These are phyloP conservation scores for Colletotrichum tanaceti DNA, from an alignment of 2,329 filamentous ascomycete genomes.

Conservation along the genomic window DNA sequence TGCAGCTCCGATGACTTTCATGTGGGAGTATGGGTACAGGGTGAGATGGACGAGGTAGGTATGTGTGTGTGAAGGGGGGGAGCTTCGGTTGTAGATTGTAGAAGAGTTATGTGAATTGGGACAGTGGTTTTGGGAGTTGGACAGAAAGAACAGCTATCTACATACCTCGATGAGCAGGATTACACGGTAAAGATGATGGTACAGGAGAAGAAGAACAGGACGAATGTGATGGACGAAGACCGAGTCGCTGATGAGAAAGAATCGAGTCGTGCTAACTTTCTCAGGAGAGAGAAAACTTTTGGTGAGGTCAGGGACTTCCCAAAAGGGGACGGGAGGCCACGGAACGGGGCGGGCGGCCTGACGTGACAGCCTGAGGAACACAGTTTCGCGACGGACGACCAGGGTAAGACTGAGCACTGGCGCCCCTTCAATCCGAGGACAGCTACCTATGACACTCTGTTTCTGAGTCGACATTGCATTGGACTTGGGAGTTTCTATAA, in stretches of 20 bases:
- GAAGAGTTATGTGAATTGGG: background rate
- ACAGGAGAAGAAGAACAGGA: slow-evolving; percentile 53
- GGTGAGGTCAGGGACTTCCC: slow-evolving; percentile 36
- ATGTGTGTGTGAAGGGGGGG: background rate
- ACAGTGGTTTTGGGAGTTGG: background rate
- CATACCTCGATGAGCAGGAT: slow-evolving; percentile 39
- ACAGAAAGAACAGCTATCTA: slow-evolving; percentile 24
- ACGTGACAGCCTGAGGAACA: slow-evolving; percentile 31
- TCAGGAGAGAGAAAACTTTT: slow-evolving; percentile 36
- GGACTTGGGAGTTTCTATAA: too few relatives aligned
- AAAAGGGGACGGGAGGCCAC: slow-evolving; percentile 15
- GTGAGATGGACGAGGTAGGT: background rate
- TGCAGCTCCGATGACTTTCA: slow-evolving; percentile 18
- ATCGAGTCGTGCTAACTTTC: background rate
- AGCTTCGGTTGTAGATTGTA: slow-evolving; percentile 7
- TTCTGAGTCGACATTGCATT: background rate
- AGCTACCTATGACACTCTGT: background rate
- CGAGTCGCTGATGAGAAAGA: slow-evolving; percentile 29
- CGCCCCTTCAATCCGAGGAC: background rate
- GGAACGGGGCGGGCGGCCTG: slow-evolving; percentile 23
- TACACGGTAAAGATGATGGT: slow-evolving; percentile 24
- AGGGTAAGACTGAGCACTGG: too few relatives aligned
- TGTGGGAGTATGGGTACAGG: slow-evolving; percentile 2
- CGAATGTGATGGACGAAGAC: slow-evolving; percentile 46
- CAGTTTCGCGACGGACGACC: slow-evolving; percentile 3